phyloP scores from a whole-genome alignment of 805 yeast species.

The Cyberlindnera xylosilytica region DNA sequence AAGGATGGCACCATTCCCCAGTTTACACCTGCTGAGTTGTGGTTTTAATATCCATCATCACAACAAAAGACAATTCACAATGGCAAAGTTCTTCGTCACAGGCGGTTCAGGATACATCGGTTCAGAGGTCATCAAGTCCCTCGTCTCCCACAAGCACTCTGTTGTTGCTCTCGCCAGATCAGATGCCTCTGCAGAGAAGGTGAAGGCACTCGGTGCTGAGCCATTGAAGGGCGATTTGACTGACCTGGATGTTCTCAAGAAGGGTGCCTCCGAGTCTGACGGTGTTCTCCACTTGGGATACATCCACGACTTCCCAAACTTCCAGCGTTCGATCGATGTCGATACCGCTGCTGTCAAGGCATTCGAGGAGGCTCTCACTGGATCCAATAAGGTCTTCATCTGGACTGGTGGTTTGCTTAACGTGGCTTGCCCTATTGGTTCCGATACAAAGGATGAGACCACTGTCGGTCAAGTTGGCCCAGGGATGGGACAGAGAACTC shows the following conservation, averaged over 20 bases:
- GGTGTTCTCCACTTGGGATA: conserved; percentile 38
- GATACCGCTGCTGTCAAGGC: conserved; percentile 30
- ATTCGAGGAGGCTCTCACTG: conserved; percentile 27
- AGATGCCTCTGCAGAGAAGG: conserved; percentile 27
- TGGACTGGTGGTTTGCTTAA: conserved; percentile 25
- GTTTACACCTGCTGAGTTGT: too few species aligned
- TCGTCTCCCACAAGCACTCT: conserved; percentile 26
- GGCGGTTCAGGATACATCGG: conserved; percentile 38
- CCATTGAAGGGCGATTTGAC: conserved; percentile 30
- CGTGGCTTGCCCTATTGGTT: conserved; percentile 8
- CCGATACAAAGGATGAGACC: conserved; percentile 11
- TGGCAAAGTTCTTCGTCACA: conserved; percentile 33
- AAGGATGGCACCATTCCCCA: too few species aligned
- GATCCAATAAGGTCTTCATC: conserved; percentile 30
- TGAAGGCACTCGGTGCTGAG: conserved; percentile 25
- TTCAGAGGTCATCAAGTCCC: conserved; percentile 19
- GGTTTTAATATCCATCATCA: too few species aligned
- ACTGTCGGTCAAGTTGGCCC: background rate
- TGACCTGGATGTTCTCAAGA: conserved; percentile 28
- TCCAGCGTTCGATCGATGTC: conserved; percentile 14
- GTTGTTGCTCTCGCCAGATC: conserved; percentile 34
- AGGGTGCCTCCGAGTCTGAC: conserved; percentile 31
- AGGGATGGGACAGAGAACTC: conserved; percentile 9
- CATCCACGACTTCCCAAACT: conserved; percentile 29
- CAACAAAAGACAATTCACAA: too few species aligned